phyloP scores from a whole-genome alignment of 2,329 filamentous ascomycete genomes.

The Aspergillus fijiensis region DNA sequence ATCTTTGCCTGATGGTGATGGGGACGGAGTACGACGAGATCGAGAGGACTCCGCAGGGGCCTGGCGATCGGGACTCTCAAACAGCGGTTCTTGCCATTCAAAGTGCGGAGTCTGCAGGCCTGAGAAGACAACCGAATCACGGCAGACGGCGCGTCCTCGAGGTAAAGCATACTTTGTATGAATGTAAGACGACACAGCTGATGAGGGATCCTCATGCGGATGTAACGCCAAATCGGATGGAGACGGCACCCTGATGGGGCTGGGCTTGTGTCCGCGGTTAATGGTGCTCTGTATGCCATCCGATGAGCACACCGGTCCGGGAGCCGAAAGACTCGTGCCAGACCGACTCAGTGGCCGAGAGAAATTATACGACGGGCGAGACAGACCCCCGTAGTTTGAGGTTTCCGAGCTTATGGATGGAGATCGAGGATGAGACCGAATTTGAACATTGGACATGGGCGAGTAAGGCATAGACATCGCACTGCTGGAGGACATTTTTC shows the following conservation, averaged over 20 bases:
- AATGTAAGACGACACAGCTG: constrained; percentile 70
- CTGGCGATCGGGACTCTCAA: constrained; percentile 40
- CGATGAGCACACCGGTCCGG: constrained; percentile 26
- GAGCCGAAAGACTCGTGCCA: constrained; percentile 40
- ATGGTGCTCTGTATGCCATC: constrained; percentile 29
- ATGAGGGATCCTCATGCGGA: constrained; percentile 32
- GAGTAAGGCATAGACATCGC: constrained; percentile 60
- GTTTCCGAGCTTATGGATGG: constrained; percentile 82
- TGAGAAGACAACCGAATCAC: constrained; percentile 61
- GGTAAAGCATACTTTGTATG: constrained; percentile 84
- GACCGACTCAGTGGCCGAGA: constrained; percentile 77
- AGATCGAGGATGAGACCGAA: constrained; percentile 67
- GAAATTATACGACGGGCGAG: constrained; percentile 86
- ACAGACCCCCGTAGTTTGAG: constrained; percentile 59
- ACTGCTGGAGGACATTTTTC: constrained; percentile 75
- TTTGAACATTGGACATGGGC: constrained; percentile 61
- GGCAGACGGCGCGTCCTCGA: constrained; percentile 74
- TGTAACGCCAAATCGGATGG: constrained; percentile 21
- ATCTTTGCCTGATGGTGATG: constrained; percentile 23
- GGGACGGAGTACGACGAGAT: constrained; percentile 34
- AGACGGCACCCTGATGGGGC: constrained; percentile 35
- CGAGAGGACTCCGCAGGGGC: constrained; percentile 25
- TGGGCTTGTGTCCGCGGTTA: constrained; percentile 29
- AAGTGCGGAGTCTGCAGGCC: constrained; percentile 58
- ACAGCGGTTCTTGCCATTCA: constrained; percentile 62